phyloP scores from a whole-genome alignment of 1,284 basidiomycete genomes.

The Phlebopus sp. region DNA sequence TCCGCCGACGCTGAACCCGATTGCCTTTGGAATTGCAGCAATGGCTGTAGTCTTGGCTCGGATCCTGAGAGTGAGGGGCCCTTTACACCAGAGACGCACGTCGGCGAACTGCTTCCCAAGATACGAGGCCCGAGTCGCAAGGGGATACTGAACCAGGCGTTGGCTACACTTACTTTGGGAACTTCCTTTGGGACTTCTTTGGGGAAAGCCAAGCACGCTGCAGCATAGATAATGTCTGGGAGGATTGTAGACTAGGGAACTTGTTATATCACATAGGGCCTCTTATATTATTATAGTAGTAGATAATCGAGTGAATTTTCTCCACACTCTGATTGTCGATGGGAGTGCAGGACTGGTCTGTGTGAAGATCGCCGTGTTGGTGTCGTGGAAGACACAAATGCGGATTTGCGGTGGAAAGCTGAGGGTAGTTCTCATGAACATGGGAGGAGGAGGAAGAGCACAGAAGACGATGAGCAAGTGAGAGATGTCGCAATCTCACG shows the following conservation, averaged over 20 bases:
- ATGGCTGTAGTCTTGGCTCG: background rate
- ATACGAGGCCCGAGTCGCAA: conserved; percentile 37
- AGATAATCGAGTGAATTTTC: background rate
- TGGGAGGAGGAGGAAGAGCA: conserved; percentile 7
- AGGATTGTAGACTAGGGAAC: background rate
- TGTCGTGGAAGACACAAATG: conserved; percentile 1
- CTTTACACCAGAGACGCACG: conserved; percentile 44
- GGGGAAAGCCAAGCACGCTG: background rate
- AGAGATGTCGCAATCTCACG: conserved; percentile 8
- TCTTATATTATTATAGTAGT: too few species aligned
- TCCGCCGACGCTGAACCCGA: background rate
- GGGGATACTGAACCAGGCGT: conserved; percentile 26
- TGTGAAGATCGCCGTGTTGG: conserved; percentile 1
- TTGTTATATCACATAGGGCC: background rate
- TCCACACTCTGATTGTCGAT: background rate
- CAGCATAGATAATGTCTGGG: background rate
- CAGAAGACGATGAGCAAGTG: background rate
- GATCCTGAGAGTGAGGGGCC: conserved; percentile 39
- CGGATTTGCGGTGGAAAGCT: conserved; percentile 1
- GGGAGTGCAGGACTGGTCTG: conserved; percentile 1
- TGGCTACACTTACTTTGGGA: conserved; percentile 9
- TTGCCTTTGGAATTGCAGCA: background rate
- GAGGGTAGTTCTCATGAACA: conserved; percentile 20
- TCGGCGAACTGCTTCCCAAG: conserved; percentile 39
- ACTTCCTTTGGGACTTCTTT: too few species aligned